Conservation (phyloP, 2,329 filamentous ascomycete genomes). For the Hymenoscyphus scutula region DNA sequence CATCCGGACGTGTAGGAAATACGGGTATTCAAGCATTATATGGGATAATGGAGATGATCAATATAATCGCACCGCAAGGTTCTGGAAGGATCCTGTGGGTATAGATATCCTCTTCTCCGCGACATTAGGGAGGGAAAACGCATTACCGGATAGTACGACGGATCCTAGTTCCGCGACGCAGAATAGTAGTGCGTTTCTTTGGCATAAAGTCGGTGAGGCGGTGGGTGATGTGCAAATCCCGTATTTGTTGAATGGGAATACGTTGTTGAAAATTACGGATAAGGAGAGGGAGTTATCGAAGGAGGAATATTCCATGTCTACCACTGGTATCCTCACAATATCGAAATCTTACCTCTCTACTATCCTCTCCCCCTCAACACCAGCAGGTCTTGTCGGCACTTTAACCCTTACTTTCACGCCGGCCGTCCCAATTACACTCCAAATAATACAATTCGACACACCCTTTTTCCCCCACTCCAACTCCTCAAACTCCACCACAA, state of each 20-base stretch:
- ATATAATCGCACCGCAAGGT: conserved; percentile 47
- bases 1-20: conserved; percentile 46
- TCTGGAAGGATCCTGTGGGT: conserved; percentile 51
- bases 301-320: conserved; percentile 46
- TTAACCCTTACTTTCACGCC: conserved; percentile 53
- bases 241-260: conserved; percentile 55
- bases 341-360: conserved; percentile 45
- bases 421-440: conserved; percentile 46
- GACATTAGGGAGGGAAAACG: conserved; percentile 44
- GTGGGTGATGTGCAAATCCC: conserved; percentile 45
- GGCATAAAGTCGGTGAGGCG: conserved; percentile 47
- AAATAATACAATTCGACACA: conserved; percentile 52
- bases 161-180: conserved; percentile 47
- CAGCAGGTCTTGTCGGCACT: conserved; percentile 47
- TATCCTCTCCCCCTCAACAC: conserved; percentile 42
- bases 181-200: conserved; percentile 52
- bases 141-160: conserved; percentile 50
- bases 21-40: conserved; percentile 50
- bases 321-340: conserved; percentile 46
- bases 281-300: conserved; percentile 39
- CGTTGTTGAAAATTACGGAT: conserved; percentile 42
- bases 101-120: conserved; percentile 48
- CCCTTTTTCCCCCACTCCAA: conserved; percentile 34
- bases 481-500: background rate
- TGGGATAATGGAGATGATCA: conserved; percentile 61